A percentile compares a stretch with the other conserved stretches of the same genome.
These are phyloP conservation scores for Cladorrhinum sp. DNA, from an alignment of 2,329 filamentous ascomycete species.

Conservation along the genomic window DNA sequence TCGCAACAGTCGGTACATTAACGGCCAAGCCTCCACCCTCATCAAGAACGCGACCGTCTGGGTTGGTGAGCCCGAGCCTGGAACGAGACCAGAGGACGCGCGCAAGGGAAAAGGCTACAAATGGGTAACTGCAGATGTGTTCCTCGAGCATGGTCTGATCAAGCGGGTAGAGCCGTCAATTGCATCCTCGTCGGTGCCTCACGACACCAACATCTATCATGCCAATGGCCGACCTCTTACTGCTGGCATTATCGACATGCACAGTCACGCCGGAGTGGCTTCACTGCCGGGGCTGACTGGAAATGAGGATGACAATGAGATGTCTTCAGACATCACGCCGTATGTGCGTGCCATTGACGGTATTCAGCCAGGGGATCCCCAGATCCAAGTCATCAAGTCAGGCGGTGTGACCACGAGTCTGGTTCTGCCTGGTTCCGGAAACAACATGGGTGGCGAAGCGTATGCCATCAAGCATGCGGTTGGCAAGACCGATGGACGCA, in stretches of 20 bases:
- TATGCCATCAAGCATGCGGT: constrained; percentile 67
- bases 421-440: constrained; percentile 65
- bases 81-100: constrained; percentile 52
- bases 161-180: constrained; percentile 49
- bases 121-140: constrained; percentile 60
- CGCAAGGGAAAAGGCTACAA: constrained; percentile 56
- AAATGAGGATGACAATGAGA: constrained; percentile 61
- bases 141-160: constrained; percentile 60
- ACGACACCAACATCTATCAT: constrained; percentile 52
- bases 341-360: constrained; percentile 66
- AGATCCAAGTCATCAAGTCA: constrained; percentile 67
- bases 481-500: constrained; percentile 55
- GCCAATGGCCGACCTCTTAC: constrained; percentile 61
- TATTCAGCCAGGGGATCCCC: constrained; percentile 60
- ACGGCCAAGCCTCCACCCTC: constrained; percentile 57
- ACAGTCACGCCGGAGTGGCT: constrained; percentile 62
- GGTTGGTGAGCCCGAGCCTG: constrained; percentile 58
- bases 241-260: constrained; percentile 68
- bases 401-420: constrained; percentile 70
- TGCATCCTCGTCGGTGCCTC: constrained; percentile 39
- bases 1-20: constrained; percentile 58
- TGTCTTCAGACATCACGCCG: constrained; percentile 62
- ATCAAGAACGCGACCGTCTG: constrained; percentile 66
- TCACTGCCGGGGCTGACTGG: constrained; percentile 54
- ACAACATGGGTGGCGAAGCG: constrained; percentile 71